Evolutionary conservation across 768 basidiomycete species (phyloP), one percentile per base, ranked within the genome.

Genomic region (Hericium alpestre): DNA sequence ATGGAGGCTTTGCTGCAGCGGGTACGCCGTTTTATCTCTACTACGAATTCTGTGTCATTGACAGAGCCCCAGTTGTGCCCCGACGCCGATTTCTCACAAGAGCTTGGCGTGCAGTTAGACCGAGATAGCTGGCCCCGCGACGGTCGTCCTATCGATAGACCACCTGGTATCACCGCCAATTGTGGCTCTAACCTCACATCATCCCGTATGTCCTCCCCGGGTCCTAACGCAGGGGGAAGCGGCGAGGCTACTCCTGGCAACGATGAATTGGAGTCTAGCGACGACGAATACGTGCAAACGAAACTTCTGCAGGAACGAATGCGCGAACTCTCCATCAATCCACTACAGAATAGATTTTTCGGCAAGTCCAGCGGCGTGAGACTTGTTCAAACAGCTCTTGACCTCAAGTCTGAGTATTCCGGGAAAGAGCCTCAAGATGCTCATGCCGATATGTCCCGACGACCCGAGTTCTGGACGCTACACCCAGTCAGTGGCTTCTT

Each of bases 1-100:
- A 75, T 75, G 65, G 76, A 77, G 64, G 65, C 63, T 59, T 69
- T 64, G 49, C 69, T 70, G 48, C 67, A 63, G 65, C 72, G 63
- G 63, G 72, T 67, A 52, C 51, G 72, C 69, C 22, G 5, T 20
- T 55, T 39, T n/a, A 32, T 23, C 18, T 8, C 4, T 32, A 32
- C 32, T 10, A 4, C 32, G 32, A 32, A 8, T 32, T 10, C 9
- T 9, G 32, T 6, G 32, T 7, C 32, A 32, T 32, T 32, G 32
- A 32, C 32, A 32, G 9, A 10, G 4, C 15, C 18, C 41, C 46
- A 87, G 86, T 72, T 88, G 48, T 82, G 79, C 62, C 84, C 86
- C 12, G 81, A 86, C 52, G 78, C 79, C 48, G 78, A 82, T 54
- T 74, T 84, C 37, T 74, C 81, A 20, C 76, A 75, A 56, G 81